These are phyloP conservation scores for Termitomyces sp. DNA, from an alignment of 768 basidiomycete species.

Conservation along the genomic window DNA sequence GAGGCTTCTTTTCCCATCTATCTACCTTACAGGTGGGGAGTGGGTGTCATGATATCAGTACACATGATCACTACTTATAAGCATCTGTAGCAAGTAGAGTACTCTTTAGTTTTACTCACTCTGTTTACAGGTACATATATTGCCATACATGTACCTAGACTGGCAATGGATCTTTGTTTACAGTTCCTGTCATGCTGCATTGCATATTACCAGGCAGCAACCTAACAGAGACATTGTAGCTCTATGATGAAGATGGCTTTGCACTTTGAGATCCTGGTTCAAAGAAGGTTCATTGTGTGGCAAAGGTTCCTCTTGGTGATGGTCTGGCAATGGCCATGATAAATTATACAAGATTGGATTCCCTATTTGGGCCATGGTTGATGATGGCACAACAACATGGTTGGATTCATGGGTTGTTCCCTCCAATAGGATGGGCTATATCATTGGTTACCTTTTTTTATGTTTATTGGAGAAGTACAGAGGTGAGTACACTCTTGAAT, in stretches of 20 bases:
- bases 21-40: too few species aligned
- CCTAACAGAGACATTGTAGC: slow-evolving; percentile 13
- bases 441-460: slow-evolving; percentile 25
- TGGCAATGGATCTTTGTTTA: background rate
- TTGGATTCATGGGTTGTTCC: slow-evolving; percentile 27
- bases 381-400: slow-evolving; percentile 23
- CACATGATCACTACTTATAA: too few species aligned
- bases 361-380: slow-evolving; percentile 24
- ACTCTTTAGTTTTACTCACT: too few species aligned
- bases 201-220: too few species aligned
- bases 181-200: too few species aligned
- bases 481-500: slow-evolving; percentile 13
- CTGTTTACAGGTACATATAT: too few species aligned
- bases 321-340: slow-evolving; percentile 31
- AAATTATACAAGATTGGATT: slow-evolving; percentile 27
- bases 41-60: too few species aligned
- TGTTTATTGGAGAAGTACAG: slow-evolving; percentile 16
- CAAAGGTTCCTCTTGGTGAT: slow-evolving; percentile 22
- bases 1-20: too few species aligned
- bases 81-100: too few species aligned
- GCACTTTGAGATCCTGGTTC: background rate
- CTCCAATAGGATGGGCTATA: slow-evolving; percentile 20
- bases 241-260: background rate
- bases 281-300: slow-evolving; percentile 8
- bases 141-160: too few species aligned